Evolutionary conservation across 106 monocot genomes (phyloP).

Genomic region (Dendrobium nobile): DNA sequence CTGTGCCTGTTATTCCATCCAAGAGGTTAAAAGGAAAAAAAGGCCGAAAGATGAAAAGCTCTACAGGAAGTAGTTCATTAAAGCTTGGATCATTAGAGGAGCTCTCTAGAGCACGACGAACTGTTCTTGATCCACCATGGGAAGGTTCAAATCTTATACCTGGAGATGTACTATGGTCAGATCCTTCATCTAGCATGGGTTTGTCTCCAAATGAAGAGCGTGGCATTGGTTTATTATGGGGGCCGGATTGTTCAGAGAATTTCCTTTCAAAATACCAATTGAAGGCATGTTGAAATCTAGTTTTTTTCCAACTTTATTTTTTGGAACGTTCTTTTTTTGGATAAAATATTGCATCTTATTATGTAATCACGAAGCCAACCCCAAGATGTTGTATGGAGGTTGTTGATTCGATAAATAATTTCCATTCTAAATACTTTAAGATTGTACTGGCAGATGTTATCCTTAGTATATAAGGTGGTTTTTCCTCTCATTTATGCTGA

Average conservation of each 20-base stretch:
- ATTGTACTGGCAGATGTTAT: not conserved
- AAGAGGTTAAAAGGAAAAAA: conserved; percentile 74
- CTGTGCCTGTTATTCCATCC: conserved; percentile 22
- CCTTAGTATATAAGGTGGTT: too few relatives aligned
- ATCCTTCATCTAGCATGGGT: conserved; percentile 63
- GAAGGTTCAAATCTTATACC: conserved; percentile 81
- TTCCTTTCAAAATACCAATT: conserved; percentile 72
- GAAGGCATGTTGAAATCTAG: conserved; percentile 38
- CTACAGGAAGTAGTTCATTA: conserved; percentile 25
- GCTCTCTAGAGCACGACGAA: conserved; percentile 73
- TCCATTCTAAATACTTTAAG: not conserved
- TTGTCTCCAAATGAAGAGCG: conserved; percentile 81
- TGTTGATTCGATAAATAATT: not conserved
- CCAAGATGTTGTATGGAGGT: not conserved
- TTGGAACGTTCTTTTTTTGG: not conserved
- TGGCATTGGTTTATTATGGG: conserved; percentile 89
- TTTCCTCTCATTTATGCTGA: not conserved
- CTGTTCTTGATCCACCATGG: conserved; percentile 93
- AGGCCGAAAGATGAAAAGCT: conserved; percentile 30
- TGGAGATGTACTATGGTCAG: conserved; percentile 96
- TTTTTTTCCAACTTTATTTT: not conserved
- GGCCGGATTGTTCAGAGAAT: conserved; percentile 82
- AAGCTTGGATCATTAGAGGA: conserved; percentile 87
- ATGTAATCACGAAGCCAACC: not conserved
- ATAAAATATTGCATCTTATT: not conserved